These are phyloP conservation scores for Sporothrix curviconia DNA, from an alignment of 2,329 filamentous ascomycete species.

Conservation along the genomic window DNA sequence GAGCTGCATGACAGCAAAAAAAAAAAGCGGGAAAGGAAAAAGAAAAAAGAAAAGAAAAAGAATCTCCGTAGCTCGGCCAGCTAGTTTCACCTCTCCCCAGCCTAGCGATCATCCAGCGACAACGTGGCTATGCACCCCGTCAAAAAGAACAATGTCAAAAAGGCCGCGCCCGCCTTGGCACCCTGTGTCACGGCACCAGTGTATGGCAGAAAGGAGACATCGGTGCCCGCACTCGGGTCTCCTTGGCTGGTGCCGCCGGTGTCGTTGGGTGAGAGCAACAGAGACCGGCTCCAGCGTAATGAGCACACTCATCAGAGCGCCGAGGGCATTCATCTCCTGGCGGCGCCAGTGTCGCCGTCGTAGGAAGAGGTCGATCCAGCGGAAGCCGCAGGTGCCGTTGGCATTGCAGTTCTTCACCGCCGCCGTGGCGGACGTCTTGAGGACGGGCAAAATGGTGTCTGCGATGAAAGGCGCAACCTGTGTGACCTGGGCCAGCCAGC, in stretches of 20 bases:
- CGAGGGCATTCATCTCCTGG: conserved; percentile 46
- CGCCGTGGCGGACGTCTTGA: conserved; percentile 51
- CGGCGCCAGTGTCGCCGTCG: conserved; percentile 40
- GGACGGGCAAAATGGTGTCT: conserved; percentile 48
- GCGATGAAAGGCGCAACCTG: conserved; percentile 56
- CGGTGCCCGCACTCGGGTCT: conserved; percentile 26
- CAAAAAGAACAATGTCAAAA: conserved; percentile 27
- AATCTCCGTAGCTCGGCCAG: neutral
- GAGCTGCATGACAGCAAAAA: too few relatives aligned
- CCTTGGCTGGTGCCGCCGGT: conserved; percentile 39
- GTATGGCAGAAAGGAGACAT: neutral
- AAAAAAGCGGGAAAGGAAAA: neutral
- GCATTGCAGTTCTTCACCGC: conserved; percentile 55
- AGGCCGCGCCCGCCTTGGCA: conserved; percentile 34
- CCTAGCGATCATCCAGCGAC: conserved; percentile 6
- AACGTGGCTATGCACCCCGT: neutral
- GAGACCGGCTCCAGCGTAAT: conserved; percentile 25
- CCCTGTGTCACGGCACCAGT: conserved; percentile 23
- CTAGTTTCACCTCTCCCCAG: conserved; percentile 5
- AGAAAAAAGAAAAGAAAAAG: neutral
- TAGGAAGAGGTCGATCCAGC: conserved; percentile 47
- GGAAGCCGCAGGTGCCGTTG: conserved; percentile 58
- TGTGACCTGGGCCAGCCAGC: conserved; percentile 56
- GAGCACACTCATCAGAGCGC: conserved; percentile 40
- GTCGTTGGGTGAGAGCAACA: conserved; percentile 30